phyloP scores from a whole-genome alignment of 805 yeast species.

The Candida sithepensis region DNA sequence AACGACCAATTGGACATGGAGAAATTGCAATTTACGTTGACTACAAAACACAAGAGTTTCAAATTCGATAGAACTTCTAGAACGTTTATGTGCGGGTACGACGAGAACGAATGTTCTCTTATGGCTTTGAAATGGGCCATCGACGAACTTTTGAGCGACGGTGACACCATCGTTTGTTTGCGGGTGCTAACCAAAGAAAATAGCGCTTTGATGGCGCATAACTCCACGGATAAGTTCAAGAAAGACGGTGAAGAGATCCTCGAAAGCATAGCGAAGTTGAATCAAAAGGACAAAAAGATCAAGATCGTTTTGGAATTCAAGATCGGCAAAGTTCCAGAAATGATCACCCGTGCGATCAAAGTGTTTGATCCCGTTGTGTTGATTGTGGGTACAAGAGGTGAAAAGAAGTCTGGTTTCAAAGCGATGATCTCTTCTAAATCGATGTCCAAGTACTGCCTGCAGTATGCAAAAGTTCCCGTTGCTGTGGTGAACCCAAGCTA shows the following conservation, averaged over 20 bases:
- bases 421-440: conserved; percentile 39
- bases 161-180: conserved; percentile 43
- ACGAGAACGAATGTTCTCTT: conserved; percentile 39
- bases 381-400: conserved; percentile 42
- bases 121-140: conserved; percentile 43
- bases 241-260: conserved; percentile 33
- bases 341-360: conserved; percentile 37
- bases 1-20: conserved; percentile 29
- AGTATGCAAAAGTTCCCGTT: conserved; percentile 43
- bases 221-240: conserved; percentile 24
- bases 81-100: conserved; percentile 42
- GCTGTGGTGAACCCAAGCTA: conserved; percentile 40
- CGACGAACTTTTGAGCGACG: conserved; percentile 40
- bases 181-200: conserved; percentile 37
- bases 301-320: conserved; percentile 41
- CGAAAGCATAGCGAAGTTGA: conserved; percentile 30
- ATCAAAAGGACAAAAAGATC: conserved; percentile 35
- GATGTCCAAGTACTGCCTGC: conserved; percentile 45
- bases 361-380: conserved; percentile 44
- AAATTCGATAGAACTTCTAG: conserved; percentile 35
- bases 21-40: conserved; percentile 35
- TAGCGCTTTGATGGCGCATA: conserved; percentile 17
- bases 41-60: conserved; percentile 36
- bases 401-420: conserved; percentile 36
- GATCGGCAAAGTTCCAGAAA: conserved; percentile 40